Evolutionary conservation across 2,329 filamentous ascomycete species (phyloP).

Genomic region (Claviceps maximensis): DNA sequence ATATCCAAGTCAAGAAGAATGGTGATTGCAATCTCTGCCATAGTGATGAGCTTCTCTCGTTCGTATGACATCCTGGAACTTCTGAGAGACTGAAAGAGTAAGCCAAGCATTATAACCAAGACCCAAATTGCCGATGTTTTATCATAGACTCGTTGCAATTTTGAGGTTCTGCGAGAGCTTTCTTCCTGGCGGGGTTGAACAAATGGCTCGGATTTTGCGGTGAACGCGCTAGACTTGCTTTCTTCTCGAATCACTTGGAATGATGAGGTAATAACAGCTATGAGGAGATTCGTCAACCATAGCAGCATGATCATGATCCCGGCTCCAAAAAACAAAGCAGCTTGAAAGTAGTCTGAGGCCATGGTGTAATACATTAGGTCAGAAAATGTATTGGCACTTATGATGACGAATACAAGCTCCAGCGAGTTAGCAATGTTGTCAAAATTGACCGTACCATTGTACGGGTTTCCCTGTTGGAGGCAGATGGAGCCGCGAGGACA

Average conservation of each 20-base stretch:
- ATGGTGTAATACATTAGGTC: constrained; percentile 90
- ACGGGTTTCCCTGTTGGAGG: constrained; percentile 66
- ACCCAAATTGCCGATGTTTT: constrained; percentile 71
- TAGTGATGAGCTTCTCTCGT: constrained; percentile 52
- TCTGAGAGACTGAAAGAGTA: constrained; percentile 66
- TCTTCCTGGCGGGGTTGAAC: constrained; percentile 25
- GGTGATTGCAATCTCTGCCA: constrained; percentile 64
- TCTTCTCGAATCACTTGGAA: constrained; percentile 98
- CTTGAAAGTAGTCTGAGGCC: constrained; percentile 78
- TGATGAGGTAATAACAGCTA: constrained; percentile 95
- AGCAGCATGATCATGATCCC: constrained; percentile 85
- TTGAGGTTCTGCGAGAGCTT: constrained; percentile 23
- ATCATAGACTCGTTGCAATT: constrained; percentile 58
- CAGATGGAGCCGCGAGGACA: constrained; percentile 78
- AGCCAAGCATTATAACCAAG: constrained; percentile 60
- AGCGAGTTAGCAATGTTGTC: constrained; percentile 89
- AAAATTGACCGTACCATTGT: constrained; percentile 77
- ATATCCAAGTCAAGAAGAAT: constrained; percentile 73
- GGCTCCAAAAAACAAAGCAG: constrained; percentile 63
- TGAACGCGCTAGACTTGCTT: constrained; percentile 87
- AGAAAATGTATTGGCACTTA: constrained; percentile 95
- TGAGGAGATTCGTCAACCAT: constrained; percentile 88
- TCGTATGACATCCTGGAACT: constrained; percentile 59
- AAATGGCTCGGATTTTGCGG: constrained; percentile 48
- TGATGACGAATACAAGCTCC: constrained; percentile 92